Evolutionary conservation across 495 filamentous ascomycete genomes (phyloP).

Genomic region (Melanomma pulvis-pyrius): DNA sequence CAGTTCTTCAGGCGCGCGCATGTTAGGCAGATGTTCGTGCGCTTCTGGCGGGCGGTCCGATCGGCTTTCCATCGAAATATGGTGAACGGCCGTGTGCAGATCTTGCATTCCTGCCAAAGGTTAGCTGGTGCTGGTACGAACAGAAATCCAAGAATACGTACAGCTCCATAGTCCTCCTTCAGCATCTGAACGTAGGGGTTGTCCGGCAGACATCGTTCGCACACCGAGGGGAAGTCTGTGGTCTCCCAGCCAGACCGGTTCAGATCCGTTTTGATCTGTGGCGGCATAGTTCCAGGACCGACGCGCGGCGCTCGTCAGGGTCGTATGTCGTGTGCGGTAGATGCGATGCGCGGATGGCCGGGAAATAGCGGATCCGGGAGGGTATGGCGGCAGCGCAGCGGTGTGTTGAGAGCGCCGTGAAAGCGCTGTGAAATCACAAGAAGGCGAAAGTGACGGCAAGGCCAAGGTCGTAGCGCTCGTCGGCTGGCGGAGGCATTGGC

Average conservation of each 20-base stretch:
- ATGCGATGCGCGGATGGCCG: neutral
- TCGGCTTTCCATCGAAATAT: constrained; percentile 94
- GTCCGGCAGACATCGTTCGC: constrained; percentile 83
- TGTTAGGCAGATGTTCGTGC: constrained; percentile 90
- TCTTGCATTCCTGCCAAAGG: constrained; percentile 60
- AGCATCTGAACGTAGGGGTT: constrained; percentile 99
- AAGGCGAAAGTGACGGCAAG: neutral
- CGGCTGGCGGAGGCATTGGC: neutral
- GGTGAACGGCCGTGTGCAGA: constrained; percentile 94
- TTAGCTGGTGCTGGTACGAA: neutral
- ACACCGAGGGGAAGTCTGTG: constrained; percentile 69
- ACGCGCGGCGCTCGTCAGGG: neutral
- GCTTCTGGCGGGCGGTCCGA: constrained; percentile 81
- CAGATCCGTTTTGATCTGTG: constrained; percentile 90
- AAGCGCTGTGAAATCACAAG: neutral
- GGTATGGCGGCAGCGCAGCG: neutral
- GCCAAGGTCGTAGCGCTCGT: neutral
- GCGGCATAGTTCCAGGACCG: constrained; percentile 52
- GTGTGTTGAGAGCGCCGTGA: neutral
- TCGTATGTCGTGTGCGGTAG: neutral
- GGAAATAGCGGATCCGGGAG: neutral
- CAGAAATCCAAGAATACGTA: constrained; percentile 48
- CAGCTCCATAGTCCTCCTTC: constrained; percentile 88
- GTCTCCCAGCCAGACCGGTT: constrained; percentile 96
- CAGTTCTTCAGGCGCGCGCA: constrained; percentile 95